These are phyloP conservation scores for Xylaria sp. DNA, from an alignment of 2,329 filamentous ascomycete species.

Conservation along the genomic window DNA sequence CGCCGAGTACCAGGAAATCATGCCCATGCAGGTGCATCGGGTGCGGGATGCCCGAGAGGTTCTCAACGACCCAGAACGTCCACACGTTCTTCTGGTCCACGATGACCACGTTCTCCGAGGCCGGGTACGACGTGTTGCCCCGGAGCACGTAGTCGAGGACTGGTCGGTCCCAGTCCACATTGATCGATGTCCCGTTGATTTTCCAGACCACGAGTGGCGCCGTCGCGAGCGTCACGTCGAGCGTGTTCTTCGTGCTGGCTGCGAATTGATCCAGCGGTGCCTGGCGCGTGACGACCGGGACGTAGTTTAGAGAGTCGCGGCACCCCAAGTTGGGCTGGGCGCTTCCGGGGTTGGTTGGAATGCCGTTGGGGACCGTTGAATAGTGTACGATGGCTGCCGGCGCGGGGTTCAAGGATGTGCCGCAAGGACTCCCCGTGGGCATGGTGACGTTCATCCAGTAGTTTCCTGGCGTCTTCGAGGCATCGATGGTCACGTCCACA, in stretches of 20 bases:
- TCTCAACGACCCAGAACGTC: conserved; percentile 49
- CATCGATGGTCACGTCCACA: conserved; percentile 60
- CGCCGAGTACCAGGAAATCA: conserved; percentile 51
- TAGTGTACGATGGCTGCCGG: conserved; percentile 45
- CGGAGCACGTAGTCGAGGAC: conserved; percentile 49
- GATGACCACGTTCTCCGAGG: conserved; percentile 40
- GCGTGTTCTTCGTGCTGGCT: conserved; percentile 22
- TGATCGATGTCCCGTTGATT: conserved; percentile 42
- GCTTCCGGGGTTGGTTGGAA: conserved; percentile 37
- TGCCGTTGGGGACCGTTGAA: conserved; percentile 22
- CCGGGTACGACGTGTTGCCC: conserved; percentile 45
- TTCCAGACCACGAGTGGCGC: conserved; percentile 37
- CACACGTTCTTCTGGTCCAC: conserved; percentile 43
- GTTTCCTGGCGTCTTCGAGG: conserved; percentile 47
- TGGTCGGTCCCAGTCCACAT: conserved; percentile 50
- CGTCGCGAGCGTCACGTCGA: conserved; percentile 33
- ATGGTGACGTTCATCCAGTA: conserved; percentile 50
- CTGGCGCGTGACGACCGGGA: conserved; percentile 39
- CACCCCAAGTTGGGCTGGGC: conserved; percentile 34
- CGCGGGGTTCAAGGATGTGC: conserved; percentile 32
- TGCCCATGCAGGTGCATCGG: conserved; percentile 52
- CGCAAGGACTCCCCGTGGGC: conserved; percentile 35
- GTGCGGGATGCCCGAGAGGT: conserved; percentile 41
- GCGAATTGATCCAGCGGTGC: conserved; percentile 37
- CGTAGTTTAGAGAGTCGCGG: conserved; percentile 37